Evolutionary conservation across 108 stramenopile genomes (phyloP), one percentile per base, ranked within the genome.

Genomic region (Skeletonema menzelii): DNA sequence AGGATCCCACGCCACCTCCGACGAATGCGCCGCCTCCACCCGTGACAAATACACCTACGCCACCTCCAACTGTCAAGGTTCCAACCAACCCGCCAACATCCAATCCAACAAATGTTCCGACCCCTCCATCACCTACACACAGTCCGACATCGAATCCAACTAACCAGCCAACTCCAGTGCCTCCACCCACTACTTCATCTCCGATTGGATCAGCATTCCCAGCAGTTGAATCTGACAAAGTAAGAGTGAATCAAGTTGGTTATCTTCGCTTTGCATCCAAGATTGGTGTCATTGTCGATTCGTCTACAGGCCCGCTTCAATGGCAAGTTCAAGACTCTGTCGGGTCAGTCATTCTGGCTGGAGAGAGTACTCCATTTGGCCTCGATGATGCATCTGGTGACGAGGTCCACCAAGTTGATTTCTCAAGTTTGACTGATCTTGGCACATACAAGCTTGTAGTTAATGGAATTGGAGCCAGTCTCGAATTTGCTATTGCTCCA

Each of bases 221-320:
- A 30, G 26, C 40, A 10, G 20, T 56, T 6, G 15, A 60, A 27
- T 71, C 70, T 31, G 42, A 61, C 5, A 34, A 55, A 28, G 57
- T 74, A 1, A 56, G 73, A 27, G 73, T 74, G 4, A 74, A 74
- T 59, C 73, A 74, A 57, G 65, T 74, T n/a, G 73, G 73, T 13
- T 74, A 74, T 31, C 73, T 74, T 5, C 66, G 28, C 44, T 58
- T 40, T 35, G 73, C 73, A 20, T 58, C 65, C 22, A 74, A 74
- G 66, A 59, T 74, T 59, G 73, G 73, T 59, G 67, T 74, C 20
- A 28, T 74, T 14, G 73, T 74, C 27, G 65, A 67, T 13, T 68
- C 57, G 0, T 74, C 66, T 14, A 59, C 56, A 5, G 19, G 26
- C 15, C 73, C 73, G 20, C 20, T 68, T 14, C 26, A 27, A 30